A percentile compares a stretch with the other conserved stretches of the same genome.
These are phyloP conservation scores for Sporothrix pseudoabietina DNA, from an alignment of 2,329 filamentous ascomycete species.

Conservation along the genomic window DNA sequence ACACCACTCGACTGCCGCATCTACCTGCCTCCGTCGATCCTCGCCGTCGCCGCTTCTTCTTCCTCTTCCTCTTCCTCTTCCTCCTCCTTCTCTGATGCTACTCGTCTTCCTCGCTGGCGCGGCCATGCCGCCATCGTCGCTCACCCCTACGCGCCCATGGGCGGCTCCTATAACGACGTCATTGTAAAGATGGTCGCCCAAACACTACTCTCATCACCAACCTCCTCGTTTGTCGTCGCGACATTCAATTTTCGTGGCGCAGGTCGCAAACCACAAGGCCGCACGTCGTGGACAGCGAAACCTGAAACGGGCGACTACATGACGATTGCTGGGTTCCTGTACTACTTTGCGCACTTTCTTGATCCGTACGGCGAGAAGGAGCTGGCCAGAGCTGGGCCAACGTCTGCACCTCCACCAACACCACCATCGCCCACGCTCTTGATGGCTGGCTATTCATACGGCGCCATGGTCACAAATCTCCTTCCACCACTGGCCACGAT, in stretches of 20 bases:
- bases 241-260: slow-evolving; percentile 89
- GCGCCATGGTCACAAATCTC: slow-evolving; percentile 75
- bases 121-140: slow-evolving; percentile 68
- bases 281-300: slow-evolving; percentile 83
- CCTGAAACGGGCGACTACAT: slow-evolving; percentile 81
- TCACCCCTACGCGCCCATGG: slow-evolving; percentile 87
- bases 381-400: background rate
- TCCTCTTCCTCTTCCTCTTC: slow-evolving; percentile 25
- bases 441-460: slow-evolving; percentile 82
- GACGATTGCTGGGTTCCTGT: slow-evolving; percentile 77
- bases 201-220: slow-evolving; percentile 57
- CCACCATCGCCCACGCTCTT: slow-evolving; percentile 50
- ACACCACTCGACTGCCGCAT: slow-evolving; percentile 76
- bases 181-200: slow-evolving; percentile 68
- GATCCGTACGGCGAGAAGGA: slow-evolving; percentile 43
- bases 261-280: slow-evolving; percentile 49
- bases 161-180: slow-evolving; percentile 81
- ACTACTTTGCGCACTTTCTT: slow-evolving; percentile 69
- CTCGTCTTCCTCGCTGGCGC: slow-evolving; percentile 46
- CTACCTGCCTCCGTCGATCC: slow-evolving; percentile 66
- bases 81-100: slow-evolving; percentile 31
- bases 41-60: slow-evolving; percentile 34
- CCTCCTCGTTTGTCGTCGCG: slow-evolving; percentile 70
- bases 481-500: slow-evolving; percentile 66
- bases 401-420: slow-evolving; percentile 17